phyloP scores from a whole-genome alignment of 257 asterid genomes.

The Fraxinus americana region DNA sequence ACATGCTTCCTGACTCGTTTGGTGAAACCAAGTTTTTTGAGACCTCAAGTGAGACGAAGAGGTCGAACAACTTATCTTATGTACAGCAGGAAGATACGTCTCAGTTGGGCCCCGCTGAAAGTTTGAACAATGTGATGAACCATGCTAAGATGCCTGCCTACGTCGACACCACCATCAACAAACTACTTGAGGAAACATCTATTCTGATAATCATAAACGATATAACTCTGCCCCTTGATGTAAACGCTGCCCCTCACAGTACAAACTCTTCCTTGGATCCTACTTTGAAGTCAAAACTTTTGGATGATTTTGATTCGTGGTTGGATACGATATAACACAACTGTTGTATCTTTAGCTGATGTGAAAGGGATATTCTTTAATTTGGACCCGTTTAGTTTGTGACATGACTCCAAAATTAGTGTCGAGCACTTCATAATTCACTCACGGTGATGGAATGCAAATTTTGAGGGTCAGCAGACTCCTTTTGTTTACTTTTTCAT shows the following conservation, averaged over 20 bases:
- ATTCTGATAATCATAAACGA: constrained; percentile 19
- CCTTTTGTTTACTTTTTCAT: background rate
- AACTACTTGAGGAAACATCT: constrained; percentile 59
- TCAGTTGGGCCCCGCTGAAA: constrained; percentile 21
- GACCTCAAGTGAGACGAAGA: constrained; percentile 23
- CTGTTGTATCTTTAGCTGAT: background rate
- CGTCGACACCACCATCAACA: constrained; percentile 53
- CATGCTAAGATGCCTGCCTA: constrained; percentile 9
- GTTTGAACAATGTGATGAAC: constrained; percentile 19
- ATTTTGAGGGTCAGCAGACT: background rate
- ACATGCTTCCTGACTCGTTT: constrained; percentile 76
- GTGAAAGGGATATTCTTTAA: background rate
- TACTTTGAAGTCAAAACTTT: constrained; percentile 52
- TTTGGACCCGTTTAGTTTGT: background rate
- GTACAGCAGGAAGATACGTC: constrained; percentile 10
- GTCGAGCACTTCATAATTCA: too few species aligned
- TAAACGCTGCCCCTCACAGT: constrained; percentile 21
- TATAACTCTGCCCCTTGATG: constrained; percentile 17
- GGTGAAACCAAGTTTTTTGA: constrained; percentile 38
- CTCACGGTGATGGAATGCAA: too few species aligned
- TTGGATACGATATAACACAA: background rate
- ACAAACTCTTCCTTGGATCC: constrained; percentile 27
- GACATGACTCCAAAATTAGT: background rate
- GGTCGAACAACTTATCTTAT: constrained; percentile 2
- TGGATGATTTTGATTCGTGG: constrained; percentile 8